A percentile compares a stretch with the other conserved stretches of the same genome.
Conservation (phyloP, 2,329 filamentous ascomycete genomes). For the Colletotrichum liriopes region DNA sequence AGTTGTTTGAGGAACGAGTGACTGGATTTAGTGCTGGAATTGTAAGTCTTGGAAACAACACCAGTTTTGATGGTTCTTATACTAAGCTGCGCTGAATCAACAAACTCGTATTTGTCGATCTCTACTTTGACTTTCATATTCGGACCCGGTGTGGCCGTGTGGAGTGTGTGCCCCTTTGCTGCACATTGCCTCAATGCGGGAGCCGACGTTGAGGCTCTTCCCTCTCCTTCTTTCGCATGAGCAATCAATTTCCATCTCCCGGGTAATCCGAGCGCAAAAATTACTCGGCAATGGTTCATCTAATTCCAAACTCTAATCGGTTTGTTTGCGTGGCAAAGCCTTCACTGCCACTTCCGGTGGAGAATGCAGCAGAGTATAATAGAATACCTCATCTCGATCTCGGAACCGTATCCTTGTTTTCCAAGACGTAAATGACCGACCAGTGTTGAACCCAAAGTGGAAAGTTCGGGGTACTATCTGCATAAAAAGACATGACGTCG, state of each 20-base stretch:
- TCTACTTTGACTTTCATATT: neutral
- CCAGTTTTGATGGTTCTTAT: slow-evolving; percentile 15
- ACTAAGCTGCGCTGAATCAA: neutral
- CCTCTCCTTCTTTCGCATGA: neutral
- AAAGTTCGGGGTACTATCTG: neutral
- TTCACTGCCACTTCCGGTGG: slow-evolving; percentile 21
- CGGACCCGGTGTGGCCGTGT: neutral
- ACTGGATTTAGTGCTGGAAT: neutral
- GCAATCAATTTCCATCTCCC: neutral
- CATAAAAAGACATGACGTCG: neutral
- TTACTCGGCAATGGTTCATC: slow-evolving; percentile 27
- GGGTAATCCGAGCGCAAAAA: slow-evolving; percentile 27
- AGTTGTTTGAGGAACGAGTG: neutral
- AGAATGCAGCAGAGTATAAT: slow-evolving; percentile 21
- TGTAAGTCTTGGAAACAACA: fast-evolving
- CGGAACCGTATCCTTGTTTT: neutral
- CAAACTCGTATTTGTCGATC: neutral
- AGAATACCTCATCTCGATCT: slow-evolving; percentile 7
- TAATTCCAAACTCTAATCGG: slow-evolving; percentile 1
- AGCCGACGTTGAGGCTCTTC: neutral
- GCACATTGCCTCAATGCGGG: neutral
- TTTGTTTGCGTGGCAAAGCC: neutral
- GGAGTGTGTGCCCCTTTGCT: neutral
- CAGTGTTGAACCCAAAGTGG: neutral
- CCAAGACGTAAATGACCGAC: neutral